phyloP scores from a whole-genome alignment of 306 rosid genomes.

The Echinosophora koreensis region DNA sequence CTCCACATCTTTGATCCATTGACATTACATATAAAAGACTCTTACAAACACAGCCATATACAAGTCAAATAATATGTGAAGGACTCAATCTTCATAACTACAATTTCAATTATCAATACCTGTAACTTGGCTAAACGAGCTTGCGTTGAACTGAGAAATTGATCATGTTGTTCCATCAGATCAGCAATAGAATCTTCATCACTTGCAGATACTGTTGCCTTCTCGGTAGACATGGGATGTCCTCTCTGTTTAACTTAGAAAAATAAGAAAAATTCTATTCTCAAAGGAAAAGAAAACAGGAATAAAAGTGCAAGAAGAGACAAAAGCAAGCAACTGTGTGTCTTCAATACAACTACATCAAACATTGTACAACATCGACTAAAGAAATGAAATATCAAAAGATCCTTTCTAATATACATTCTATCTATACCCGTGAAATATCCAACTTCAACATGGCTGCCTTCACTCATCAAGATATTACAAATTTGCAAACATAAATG shows the following conservation, averaged over 20 bases:
- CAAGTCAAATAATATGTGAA: conserved; percentile 33
- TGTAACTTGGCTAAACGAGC: conserved; percentile 91
- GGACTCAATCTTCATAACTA: conserved; percentile 27
- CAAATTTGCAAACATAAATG: conserved; percentile 17
- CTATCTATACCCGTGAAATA: conserved; percentile 10
- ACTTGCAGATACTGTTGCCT: conserved; percentile 76
- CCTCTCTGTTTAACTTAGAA: conserved; percentile 76
- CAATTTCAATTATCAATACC: conserved; percentile 57
- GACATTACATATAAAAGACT: conserved; percentile 38
- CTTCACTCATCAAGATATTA: conserved; percentile 11
- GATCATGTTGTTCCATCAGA: conserved; percentile 84
- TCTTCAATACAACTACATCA: conserved; percentile 20
- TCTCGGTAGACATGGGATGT: conserved; percentile 70
- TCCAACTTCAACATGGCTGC: conserved; percentile 1
- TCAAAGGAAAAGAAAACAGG: conserved; percentile 36
- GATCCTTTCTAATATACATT: not conserved
- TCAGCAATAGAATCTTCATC: conserved; percentile 88
- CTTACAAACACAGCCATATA: conserved; percentile 19
- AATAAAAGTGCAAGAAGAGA: conserved; percentile 4
- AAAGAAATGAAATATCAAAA: not conserved
- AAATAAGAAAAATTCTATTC: conserved; percentile 41
- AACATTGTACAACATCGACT: not conserved
- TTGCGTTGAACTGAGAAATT: conserved; percentile 87
- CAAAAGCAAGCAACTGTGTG: not conserved
- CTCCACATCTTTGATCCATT: conserved; percentile 29